Evolutionary conservation across 2,329 filamentous ascomycete genomes (phyloP).

Genomic region (Penicillium sclerotigenum): DNA sequence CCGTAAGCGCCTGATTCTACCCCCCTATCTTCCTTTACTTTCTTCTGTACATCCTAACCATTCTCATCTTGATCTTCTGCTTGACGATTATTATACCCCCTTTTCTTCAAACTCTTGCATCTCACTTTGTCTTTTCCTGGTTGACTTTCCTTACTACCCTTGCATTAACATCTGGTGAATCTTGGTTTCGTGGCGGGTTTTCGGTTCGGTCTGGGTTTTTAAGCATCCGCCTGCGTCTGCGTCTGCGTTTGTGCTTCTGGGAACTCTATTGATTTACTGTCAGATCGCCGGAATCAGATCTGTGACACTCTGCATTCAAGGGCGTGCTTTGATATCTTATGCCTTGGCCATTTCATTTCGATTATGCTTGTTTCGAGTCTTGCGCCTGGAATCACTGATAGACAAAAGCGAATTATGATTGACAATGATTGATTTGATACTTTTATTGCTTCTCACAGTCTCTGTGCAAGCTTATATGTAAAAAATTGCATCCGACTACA

Average conservation of each 20-base stretch:
- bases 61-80: slow-evolving; percentile 16
- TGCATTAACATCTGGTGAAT: slow-evolving; percentile 16
- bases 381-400: background rate
- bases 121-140: slow-evolving; percentile 9
- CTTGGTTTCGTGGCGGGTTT: background rate
- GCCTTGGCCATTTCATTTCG: background rate
- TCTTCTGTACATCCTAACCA: slow-evolving; percentile 19
- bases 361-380: slow-evolving; percentile 1
- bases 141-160: background rate
- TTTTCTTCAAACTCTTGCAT: slow-evolving; percentile 13
- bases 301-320: background rate
- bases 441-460: background rate
- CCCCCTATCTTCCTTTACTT: background rate
- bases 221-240: slow-evolving; percentile 1
- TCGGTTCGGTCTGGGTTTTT: background rate
- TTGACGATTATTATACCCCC: slow-evolving; percentile 16
- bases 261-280: background rate
- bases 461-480: background rate
- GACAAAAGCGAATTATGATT: slow-evolving; percentile 12
- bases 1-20: slow-evolving; percentile 17
- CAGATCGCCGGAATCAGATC: background rate
- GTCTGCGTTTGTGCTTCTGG: background rate
- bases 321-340: background rate
- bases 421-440: slow-evolving; percentile 2
- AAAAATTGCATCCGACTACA: background rate